Conservation (phyloP, 305 asterid genomes). For the Nicotiana rustica region DNA sequence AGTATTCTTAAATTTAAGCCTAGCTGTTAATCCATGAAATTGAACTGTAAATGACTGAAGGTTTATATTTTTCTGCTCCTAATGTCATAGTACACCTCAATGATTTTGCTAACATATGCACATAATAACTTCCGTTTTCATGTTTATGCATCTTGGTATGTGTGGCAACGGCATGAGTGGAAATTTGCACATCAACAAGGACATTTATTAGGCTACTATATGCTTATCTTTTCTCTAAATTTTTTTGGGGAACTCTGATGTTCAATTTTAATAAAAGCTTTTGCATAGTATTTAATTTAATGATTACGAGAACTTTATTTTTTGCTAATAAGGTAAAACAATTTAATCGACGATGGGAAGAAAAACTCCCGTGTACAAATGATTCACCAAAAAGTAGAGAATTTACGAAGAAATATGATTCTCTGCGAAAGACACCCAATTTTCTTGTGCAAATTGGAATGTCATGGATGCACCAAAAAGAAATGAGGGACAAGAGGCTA, state of each 20-base stretch:
- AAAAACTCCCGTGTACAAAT: no score
- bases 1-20: constrained; percentile 7
- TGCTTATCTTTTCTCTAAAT: constrained; percentile 16
- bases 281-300: constrained; percentile 7
- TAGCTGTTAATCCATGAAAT: constrained; percentile 1
- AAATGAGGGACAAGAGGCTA: no score
- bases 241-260: constrained; percentile 8
- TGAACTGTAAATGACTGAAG: not conserved
- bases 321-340: no score
- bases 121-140: not conserved
- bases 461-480: no score
- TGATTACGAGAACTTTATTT: not conserved
- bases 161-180: constrained; percentile 14
- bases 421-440: no score
- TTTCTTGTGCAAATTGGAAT: no score
- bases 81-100: not conserved
- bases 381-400: no score
- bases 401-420: no score
- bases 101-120: constrained; percentile 28
- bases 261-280: not conserved
- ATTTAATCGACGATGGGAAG: no score
- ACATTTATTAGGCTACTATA: constrained; percentile 16
- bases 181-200: not conserved
- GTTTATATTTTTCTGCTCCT: constrained; percentile 25
- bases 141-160: constrained; percentile 8